Base-by-base conservation (phyloP, 2,329 filamentous ascomycete genomes). In the Daldinia sp. region DNA sequence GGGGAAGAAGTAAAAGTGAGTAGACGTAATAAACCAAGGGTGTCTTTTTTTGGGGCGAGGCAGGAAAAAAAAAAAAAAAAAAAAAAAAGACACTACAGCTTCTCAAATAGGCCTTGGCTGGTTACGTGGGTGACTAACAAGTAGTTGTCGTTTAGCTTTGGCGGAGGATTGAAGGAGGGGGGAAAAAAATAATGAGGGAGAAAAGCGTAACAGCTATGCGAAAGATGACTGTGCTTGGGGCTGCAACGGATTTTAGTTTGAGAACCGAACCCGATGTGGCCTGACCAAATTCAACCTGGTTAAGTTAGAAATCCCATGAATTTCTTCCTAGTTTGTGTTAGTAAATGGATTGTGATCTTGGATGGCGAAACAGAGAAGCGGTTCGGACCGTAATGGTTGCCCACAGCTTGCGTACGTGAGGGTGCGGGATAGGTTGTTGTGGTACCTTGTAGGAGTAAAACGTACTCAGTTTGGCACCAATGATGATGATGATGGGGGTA, bases 161-260 rank as follows among this genome's bases (percentile, higher is more conserved):
- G 33, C 20, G 30, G 61, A 65, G 58, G 64, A 62, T 60, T 63
- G 65, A 61, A 73, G 62, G 64, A 58, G 61, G 64, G 63, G 18
- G 37, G 44, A 48, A 46, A 68, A 64, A 67, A 68, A 54, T 65
- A 65, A 65, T 54, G 58, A 68, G 65, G 65, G 60, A 64, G 59
- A 57, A 72, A 72, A 72, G 20, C 53, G 65, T 71, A 65, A 69
- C 70, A 72, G 68, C 65, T 72, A 71, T 67, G 67, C 67, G 67
- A 68, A 63, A 64, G 55, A 71, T 67, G 70, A 72, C 68, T 67
- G 68, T 68, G 51, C 42, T 62, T 67, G 66, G 65, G 67, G 62
- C 61, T 70, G 67, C 63, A 67, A 56, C 63, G 67, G 69, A 62
- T 69, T 72, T 70, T 71, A 67, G 70, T 67, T 69, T 62, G 44